phyloP scores from a whole-genome alignment of 2,329 filamentous ascomycete species.

The Ophiobolus disseminans region DNA sequence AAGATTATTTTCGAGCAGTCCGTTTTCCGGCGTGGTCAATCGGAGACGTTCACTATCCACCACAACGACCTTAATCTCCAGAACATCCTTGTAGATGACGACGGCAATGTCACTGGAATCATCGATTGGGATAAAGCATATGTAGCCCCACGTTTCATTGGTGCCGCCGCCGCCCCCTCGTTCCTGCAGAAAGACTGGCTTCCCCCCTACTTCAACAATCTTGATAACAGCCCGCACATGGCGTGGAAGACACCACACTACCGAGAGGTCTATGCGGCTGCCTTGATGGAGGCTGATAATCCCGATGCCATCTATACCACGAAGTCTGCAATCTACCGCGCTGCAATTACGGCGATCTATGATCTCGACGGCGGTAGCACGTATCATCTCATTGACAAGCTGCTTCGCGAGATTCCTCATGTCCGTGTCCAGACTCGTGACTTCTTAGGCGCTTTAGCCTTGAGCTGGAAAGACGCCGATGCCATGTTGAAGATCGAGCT shows the following conservation, averaged over 20 bases:
- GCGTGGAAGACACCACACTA: slow-evolving; percentile 10
- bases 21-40: background rate
- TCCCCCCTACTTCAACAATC: background rate
- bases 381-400: slow-evolving; percentile 4
- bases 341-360: background rate
- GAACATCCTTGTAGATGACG: slow-evolving; percentile 23
- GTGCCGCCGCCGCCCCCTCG: background rate
- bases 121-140: slow-evolving; percentile 11
- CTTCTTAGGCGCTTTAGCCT: slow-evolving; percentile 1
- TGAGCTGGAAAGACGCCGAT: background rate
- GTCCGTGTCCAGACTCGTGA: slow-evolving; percentile 1
- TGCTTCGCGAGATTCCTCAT: slow-evolving; percentile 2
- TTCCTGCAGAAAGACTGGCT: slow-evolving; percentile 4
- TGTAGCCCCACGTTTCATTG: slow-evolving; percentile 4
- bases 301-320: slow-evolving; percentile 13
- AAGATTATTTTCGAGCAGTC: background rate
- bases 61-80: slow-evolving; percentile 21
- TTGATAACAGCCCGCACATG: background rate
- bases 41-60: slow-evolving; percentile 19
- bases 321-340: slow-evolving; percentile 6
- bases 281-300: slow-evolving; percentile 10
- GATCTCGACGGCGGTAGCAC: background rate
- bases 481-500: slow-evolving; percentile 8
- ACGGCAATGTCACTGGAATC: slow-evolving; percentile 16
- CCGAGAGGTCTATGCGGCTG: slow-evolving; percentile 14